Percentiles rank a stretch among this genome's conserved stretches.
Evolutionary conservation across 106 monocot species (phyloP).

Genomic region (Dactylorhiza incarnata): DNA sequence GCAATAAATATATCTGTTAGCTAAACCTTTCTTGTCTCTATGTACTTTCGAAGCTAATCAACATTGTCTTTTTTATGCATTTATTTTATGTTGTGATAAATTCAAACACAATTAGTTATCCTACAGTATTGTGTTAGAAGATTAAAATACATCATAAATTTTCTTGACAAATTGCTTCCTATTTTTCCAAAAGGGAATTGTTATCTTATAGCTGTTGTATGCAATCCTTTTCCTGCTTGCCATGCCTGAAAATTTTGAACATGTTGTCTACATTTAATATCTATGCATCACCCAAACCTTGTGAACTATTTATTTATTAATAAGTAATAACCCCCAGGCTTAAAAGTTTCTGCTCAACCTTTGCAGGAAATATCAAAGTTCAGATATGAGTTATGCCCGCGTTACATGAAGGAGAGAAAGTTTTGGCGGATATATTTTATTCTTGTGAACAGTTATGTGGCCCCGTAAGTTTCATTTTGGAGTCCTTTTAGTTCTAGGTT

Average conservation of each 20-base stretch:
- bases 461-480: slow-evolving; percentile 45
- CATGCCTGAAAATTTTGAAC: background rate
- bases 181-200: background rate
- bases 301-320: background rate
- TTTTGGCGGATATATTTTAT: slow-evolving; percentile 96
- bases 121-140: background rate
- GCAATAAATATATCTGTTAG: background rate
- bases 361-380: slow-evolving; percentile 92
- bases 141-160: background rate
- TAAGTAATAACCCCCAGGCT: background rate
- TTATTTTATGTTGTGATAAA: background rate
- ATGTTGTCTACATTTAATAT: background rate
- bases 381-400: slow-evolving; percentile 92
- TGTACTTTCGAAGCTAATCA: background rate
- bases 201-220: background rate
- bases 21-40: background rate
- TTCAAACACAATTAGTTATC: background rate
- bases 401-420: slow-evolving; percentile 87
- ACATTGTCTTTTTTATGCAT: background rate
- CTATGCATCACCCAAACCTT: background rate
- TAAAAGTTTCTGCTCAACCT: background rate
- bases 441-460: slow-evolving; percentile 62
- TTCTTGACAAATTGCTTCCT: background rate
- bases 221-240: background rate
- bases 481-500: background rate